Evolutionary conservation across 148 eudicot genomes (phyloP).

Genomic region (Vaccinium darrowii): DNA sequence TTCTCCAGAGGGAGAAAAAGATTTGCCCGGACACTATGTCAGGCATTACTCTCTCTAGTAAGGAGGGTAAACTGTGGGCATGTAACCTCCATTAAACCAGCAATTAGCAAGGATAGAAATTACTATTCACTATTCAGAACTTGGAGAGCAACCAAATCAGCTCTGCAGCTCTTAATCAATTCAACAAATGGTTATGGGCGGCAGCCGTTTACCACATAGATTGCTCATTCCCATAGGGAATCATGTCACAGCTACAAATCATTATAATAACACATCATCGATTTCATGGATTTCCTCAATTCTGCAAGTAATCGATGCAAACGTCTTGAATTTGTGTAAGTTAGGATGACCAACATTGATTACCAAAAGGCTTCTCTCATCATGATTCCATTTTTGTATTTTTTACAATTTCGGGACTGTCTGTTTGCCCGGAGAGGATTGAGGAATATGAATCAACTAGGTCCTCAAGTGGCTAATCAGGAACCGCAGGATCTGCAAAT

Average conservation of each 20-base stretch:
- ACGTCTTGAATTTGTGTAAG: not conserved
- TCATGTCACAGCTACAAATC: not conserved
- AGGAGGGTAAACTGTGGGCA: not conserved
- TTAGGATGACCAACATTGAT: not conserved
- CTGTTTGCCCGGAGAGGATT: not conserved
- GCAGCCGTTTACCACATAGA: not conserved
- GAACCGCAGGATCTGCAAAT: not conserved
- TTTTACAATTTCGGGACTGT: not conserved
- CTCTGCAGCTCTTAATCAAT: not conserved
- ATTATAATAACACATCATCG: not conserved
- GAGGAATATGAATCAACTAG: not conserved
- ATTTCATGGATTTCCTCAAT: not conserved
- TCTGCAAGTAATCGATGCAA: not conserved
- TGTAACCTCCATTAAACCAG: not conserved
- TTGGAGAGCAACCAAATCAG: not conserved
- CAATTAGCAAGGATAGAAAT: not conserved
- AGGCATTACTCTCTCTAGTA: not conserved
- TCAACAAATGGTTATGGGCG: not conserved
- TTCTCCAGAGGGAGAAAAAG: not conserved
- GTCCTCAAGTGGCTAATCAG: not conserved
- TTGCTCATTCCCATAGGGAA: not conserved
- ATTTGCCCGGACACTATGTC: not conserved
- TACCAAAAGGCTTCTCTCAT: not conserved
- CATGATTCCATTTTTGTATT: not conserved
- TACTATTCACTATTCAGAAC: not conserved